Conservation (phyloP, 495 filamentous ascomycete species). For the Apodospora peruviana region DNA sequence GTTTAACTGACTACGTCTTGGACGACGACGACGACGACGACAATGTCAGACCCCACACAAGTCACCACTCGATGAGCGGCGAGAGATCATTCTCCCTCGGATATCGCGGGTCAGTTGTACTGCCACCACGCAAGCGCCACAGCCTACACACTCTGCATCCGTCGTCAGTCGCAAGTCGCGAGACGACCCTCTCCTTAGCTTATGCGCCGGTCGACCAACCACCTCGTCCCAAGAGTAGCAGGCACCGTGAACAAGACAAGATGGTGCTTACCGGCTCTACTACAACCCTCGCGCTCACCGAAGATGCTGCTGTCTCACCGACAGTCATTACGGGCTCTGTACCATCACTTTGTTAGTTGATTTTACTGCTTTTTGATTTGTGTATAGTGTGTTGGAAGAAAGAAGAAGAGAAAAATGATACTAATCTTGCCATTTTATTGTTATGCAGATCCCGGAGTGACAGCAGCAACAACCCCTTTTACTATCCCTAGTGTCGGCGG, state of each 20-base stretch:
- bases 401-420: too few species aligned
- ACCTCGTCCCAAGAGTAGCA: not conserved
- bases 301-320: not conserved
- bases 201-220: conserved; percentile 15
- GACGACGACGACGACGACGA: not conserved
- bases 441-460: not conserved
- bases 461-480: not conserved
- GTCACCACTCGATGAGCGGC: too few species aligned
- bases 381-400: not conserved
- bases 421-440: too few species aligned
- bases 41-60: too few species aligned
- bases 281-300: not conserved
- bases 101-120: conserved; percentile 10
- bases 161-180: conserved; percentile 10
- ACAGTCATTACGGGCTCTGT: conserved; percentile 2
- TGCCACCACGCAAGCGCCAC: conserved; percentile 17
- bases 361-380: not conserved
- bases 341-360: conserved; percentile 15
- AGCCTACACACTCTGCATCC: conserved; percentile 25
- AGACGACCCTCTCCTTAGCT: conserved; percentile 11
- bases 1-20: not conserved
- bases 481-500: not conserved
- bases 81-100: conserved; percentile 10
- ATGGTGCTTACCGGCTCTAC: not conserved
- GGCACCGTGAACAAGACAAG: not conserved